phyloP scores from a whole-genome alignment of 805 yeast species.

The Candida railenensis region DNA sequence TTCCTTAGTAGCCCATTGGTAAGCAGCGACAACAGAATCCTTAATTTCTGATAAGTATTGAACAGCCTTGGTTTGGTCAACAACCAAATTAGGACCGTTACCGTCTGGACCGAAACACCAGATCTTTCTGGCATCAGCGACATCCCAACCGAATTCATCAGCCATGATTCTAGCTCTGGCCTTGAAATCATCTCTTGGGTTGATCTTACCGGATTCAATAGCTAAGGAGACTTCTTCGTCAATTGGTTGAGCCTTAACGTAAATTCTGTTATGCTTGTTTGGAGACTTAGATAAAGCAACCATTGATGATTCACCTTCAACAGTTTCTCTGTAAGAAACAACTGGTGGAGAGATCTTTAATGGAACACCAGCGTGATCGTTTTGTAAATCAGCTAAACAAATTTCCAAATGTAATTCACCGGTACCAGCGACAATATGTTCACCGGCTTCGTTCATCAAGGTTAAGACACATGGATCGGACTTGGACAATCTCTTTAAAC shows the following conservation, averaged over 20 bases:
- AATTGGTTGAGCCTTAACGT: slow-evolving; percentile 95
- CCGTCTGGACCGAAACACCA: slow-evolving; percentile 99
- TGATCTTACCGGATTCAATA: slow-evolving; percentile 88
- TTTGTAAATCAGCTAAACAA: slow-evolving; percentile 92
- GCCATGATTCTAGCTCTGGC: slow-evolving; percentile 98
- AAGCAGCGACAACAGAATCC: slow-evolving; percentile 99
- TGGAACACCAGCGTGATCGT: slow-evolving; percentile 99
- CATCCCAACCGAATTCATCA: slow-evolving; percentile 99
- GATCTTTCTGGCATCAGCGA: slow-evolving; percentile 99
- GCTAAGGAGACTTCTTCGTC: slow-evolving; percentile 91
- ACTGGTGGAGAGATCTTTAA: slow-evolving; percentile 97
- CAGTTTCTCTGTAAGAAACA: slow-evolving; percentile 98
- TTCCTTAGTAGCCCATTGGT: slow-evolving; percentile 99
- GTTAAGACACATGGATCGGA: slow-evolving; percentile 98
- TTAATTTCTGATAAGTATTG: slow-evolving; percentile 98
- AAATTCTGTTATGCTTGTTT: slow-evolving; percentile 99
- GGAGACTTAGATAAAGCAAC: slow-evolving; percentile 98
- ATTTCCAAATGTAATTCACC: slow-evolving; percentile 99
- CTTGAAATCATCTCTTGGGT: slow-evolving; percentile 97
- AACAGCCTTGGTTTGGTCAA: slow-evolving; percentile 99
- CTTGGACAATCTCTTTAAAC: slow-evolving; percentile 99
- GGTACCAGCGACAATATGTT: slow-evolving; percentile 99
- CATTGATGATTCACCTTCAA: slow-evolving; percentile 89
- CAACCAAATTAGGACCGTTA: slow-evolving; percentile 96
- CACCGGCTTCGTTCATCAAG: slow-evolving; percentile 91